phyloP scores from a whole-genome alignment of 2,329 filamentous ascomycete genomes.

The Sporothrix mexicana region DNA sequence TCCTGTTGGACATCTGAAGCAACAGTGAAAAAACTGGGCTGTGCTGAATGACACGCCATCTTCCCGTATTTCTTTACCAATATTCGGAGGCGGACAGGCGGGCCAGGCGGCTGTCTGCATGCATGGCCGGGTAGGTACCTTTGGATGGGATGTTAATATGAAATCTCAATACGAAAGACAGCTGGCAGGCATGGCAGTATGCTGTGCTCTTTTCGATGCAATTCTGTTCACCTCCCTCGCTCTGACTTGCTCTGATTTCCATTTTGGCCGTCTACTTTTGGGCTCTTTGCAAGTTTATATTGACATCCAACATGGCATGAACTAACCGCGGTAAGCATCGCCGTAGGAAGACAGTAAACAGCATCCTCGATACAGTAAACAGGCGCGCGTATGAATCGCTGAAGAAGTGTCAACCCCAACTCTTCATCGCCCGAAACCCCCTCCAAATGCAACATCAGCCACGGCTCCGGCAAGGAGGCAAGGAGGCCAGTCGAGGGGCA shows the following conservation, averaged over 20 bases:
- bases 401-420: too few relatives aligned
- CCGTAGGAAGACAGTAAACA: too few relatives aligned
- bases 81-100: neutral
- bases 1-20: neutral
- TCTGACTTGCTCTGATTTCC: neutral
- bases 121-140: conserved; percentile 15
- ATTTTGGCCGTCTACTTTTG: neutral
- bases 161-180: conserved; percentile 16
- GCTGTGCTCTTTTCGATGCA: neutral
- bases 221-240: neutral
- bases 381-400: conserved; percentile 7
- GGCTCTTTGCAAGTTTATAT: too few relatives aligned
- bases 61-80: neutral
- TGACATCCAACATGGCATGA: neutral
- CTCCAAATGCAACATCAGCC: neutral
- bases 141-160: neutral
- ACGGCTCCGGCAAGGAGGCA: neutral
- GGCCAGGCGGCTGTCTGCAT: conserved; percentile 18
- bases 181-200: conserved; percentile 7
- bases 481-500: too few relatives aligned
- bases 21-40: neutral
- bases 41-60: neutral
- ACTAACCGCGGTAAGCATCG: neutral
- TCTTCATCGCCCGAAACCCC: neutral
- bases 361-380: neutral